Evolutionary conservation across 768 basidiomycete genomes (phyloP).

Genomic region (Terana coerulea): DNA sequence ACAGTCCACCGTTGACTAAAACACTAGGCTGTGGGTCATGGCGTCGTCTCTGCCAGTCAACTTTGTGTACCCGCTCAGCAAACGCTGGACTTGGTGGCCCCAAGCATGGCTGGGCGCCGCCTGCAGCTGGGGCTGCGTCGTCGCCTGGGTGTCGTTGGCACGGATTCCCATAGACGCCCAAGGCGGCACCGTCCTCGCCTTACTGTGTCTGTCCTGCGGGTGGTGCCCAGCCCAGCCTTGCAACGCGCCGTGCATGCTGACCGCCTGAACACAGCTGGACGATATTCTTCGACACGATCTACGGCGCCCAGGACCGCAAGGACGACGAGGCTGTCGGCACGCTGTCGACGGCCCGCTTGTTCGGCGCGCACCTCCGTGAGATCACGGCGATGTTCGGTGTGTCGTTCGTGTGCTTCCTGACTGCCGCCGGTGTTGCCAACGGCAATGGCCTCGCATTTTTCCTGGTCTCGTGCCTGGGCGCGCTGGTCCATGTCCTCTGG

Average conservation of each 20-base stretch:
- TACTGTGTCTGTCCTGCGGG: too few relatives aligned
- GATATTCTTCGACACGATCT: slow-evolving; percentile 60
- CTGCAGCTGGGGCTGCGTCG: slow-evolving; percentile 12
- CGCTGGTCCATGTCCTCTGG: not conserved
- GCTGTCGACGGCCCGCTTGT: slow-evolving; percentile 71
- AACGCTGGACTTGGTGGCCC: slow-evolving; percentile 57
- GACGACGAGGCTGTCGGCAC: slow-evolving; percentile 73
- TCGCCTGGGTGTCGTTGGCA: slow-evolving; percentile 43
- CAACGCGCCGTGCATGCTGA: too few relatives aligned
- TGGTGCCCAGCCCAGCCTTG: too few relatives aligned
- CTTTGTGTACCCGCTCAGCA: slow-evolving; percentile 45
- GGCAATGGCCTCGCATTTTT: slow-evolving; percentile 10
- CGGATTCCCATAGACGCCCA: too few relatives aligned
- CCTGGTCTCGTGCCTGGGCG: not conserved
- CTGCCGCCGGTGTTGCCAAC: slow-evolving; percentile 47
- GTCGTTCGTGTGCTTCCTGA: slow-evolving; percentile 50
- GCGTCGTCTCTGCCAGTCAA: slow-evolving; percentile 18
- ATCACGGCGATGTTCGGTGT: slow-evolving; percentile 52
- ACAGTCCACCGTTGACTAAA: too few relatives aligned
- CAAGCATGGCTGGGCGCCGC: slow-evolving; percentile 48
- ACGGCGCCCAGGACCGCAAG: slow-evolving; percentile 73
- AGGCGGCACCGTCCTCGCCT: too few relatives aligned
- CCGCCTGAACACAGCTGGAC: slow-evolving; percentile 43
- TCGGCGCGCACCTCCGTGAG: slow-evolving; percentile 57
- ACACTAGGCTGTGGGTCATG: slow-evolving; percentile 16